Percentiles rank a stretch among this genome's conserved stretches.
These are phyloP conservation scores for Tetraselmis striata DNA, from an alignment of 139 green algal species.

Conservation along the genomic window DNA sequence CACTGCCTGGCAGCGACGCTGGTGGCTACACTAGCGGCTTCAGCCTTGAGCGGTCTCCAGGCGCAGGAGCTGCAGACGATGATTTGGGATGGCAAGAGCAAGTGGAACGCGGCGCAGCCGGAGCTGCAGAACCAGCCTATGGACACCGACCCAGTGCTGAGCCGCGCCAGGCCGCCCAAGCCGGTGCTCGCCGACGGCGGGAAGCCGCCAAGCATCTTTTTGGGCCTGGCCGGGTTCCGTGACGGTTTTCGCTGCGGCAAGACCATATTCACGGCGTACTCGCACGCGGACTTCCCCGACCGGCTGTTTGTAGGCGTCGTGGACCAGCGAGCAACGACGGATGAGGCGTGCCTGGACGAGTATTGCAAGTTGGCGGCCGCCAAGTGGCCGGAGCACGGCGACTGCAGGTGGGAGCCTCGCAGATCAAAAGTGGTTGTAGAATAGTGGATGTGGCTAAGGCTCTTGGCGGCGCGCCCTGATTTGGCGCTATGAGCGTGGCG, in stretches of 20 bases:
- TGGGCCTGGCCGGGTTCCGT: not conserved
- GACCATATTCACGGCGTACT: not conserved
- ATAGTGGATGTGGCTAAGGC: not conserved
- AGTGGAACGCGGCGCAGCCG: not conserved
- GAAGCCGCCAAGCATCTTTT: not conserved
- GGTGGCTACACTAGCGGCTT: too few species aligned
- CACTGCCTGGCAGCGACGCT: too few species aligned
- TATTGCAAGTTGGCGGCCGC: not conserved
- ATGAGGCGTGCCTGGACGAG: conserved; percentile 1
- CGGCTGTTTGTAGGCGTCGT: not conserved
- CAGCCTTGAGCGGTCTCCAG: too few species aligned
- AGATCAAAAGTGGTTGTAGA: not conserved
- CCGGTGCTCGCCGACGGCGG: not conserved
- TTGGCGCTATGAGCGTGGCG: too few species aligned
- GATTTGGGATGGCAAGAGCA: not conserved
- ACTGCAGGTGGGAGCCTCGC: not conserved
- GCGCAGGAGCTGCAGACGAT: too few species aligned
- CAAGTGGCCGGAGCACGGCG: not conserved
- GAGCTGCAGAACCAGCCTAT: not conserved
- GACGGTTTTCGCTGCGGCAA: not conserved
- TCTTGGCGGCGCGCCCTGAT: too few species aligned
- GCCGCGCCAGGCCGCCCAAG: not conserved
- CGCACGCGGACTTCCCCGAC: not conserved
- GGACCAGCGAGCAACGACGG: not conserved
- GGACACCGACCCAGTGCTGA: not conserved